These are phyloP conservation scores for Ceratobasidium sp. DNA, from an alignment of 1,284 basidiomycete genomes.

Conservation along the genomic window DNA sequence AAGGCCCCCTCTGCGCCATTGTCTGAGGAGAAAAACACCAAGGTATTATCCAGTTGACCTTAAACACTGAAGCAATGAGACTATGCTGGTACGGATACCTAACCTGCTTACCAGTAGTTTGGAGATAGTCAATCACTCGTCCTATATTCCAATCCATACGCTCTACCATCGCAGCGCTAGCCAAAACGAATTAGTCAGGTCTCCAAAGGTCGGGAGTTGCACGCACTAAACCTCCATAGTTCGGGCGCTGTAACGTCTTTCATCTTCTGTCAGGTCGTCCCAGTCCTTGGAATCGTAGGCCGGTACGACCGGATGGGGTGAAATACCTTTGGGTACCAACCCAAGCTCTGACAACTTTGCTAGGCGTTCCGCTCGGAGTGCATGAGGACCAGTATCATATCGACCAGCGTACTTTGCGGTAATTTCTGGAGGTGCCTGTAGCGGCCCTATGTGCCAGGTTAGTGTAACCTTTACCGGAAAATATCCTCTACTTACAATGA, in stretches of 20 bases:
- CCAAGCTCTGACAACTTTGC: not conserved
- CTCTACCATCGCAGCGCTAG: conserved; percentile 15
- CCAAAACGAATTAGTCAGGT: not conserved
- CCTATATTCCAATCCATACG: conserved; percentile 28
- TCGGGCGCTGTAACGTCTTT: conserved; percentile 13
- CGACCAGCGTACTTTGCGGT: conserved; percentile 10
- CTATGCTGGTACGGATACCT: not conserved
- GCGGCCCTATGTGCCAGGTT: conserved; percentile 1
- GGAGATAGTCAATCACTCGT: conserved; percentile 2
- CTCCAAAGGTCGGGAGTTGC: not conserved
- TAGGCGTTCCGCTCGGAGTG: not conserved
- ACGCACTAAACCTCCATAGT: conserved; percentile 18
- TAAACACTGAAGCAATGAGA: not conserved
- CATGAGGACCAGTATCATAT: conserved; percentile 10
- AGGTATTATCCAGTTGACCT: conserved; percentile 10
- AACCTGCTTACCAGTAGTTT: not conserved
- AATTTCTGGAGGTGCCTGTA: conserved; percentile 14
- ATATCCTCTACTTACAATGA: conserved; percentile 1
- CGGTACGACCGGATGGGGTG: conserved; percentile 2
- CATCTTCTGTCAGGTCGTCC: conserved; percentile 1
- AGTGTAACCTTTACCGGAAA: not conserved
- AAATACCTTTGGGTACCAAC: not conserved
- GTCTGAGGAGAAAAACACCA: conserved; percentile 19
- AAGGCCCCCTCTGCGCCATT: conserved; percentile 19
- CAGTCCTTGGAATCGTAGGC: conserved; percentile 19